Conservation (phyloP, 768 basidiomycete genomes). For the Leccinellum albellum region DNA sequence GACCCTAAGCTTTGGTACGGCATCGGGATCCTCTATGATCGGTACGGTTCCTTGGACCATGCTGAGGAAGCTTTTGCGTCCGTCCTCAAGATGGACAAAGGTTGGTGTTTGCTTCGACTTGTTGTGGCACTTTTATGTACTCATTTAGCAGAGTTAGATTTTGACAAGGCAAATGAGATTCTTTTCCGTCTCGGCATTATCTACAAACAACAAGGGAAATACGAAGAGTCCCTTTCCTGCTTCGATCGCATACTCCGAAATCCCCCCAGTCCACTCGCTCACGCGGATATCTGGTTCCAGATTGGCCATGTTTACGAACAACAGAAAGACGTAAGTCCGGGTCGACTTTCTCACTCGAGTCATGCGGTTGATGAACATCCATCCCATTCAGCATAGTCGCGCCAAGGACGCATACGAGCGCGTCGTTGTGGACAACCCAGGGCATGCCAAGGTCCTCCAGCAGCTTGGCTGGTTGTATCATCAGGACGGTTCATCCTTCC, state of each 20-base stretch:
- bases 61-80: constrained; percentile 98
- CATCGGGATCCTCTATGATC: constrained; percentile 97
- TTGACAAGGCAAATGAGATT: constrained; percentile 98
- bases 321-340: constrained; percentile 81
- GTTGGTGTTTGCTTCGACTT: constrained; percentile 40
- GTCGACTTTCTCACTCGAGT: background rate
- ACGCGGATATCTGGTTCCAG: constrained; percentile 99
- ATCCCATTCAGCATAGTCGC: constrained; percentile 60
- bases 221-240: constrained; percentile 80
- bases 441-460: constrained; percentile 94
- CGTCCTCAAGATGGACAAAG: constrained; percentile 94
- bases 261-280: constrained; percentile 92
- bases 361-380: constrained; percentile 9
- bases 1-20: constrained; percentile 99
- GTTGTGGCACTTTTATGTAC: constrained; percentile 22
- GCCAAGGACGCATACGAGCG: constrained; percentile 97
- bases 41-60: constrained; percentile 96
- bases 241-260: constrained; percentile 96
- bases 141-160: constrained; percentile 53
- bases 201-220: constrained; percentile 98
- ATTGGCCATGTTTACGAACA: constrained; percentile 99
- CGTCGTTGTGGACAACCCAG: constrained; percentile 88
- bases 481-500: constrained; percentile 91
- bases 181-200: constrained; percentile 98
- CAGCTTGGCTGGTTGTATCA: constrained; percentile 98